A percentile compares a stretch with the other conserved stretches of the same genome.
Evolutionary conservation across 768 basidiomycete species (phyloP).

Genomic region (Suillus discolor): DNA sequence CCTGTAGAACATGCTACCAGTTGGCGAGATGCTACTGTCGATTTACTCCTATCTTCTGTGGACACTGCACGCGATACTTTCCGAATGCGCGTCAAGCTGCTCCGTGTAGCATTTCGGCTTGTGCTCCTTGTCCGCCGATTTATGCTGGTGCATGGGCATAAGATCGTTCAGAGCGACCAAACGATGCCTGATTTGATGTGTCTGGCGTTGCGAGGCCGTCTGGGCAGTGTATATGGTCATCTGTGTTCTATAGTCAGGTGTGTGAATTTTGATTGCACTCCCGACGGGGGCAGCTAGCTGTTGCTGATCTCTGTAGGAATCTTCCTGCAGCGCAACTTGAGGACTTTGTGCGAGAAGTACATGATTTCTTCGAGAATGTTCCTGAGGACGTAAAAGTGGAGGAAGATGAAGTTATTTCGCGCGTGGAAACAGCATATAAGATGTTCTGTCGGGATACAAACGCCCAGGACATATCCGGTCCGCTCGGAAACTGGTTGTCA

Average conservation of each 20-base stretch:
- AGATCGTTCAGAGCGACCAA: slow-evolving; percentile 33
- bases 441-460: slow-evolving; percentile 23
- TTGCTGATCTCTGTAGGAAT: slow-evolving; percentile 38
- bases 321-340: slow-evolving; percentile 37
- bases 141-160: slow-evolving; percentile 46
- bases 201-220: slow-evolving; percentile 45
- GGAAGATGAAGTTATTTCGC: slow-evolving; percentile 37
- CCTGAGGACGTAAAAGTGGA: slow-evolving; percentile 32
- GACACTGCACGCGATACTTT: slow-evolving; percentile 42
- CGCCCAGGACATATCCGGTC: slow-evolving; percentile 22
- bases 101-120: slow-evolving; percentile 53
- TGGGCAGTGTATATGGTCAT: slow-evolving; percentile 45
- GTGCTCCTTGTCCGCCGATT: slow-evolving; percentile 46
- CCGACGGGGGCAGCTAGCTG: slow-evolving; percentile 18
- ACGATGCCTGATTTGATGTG: slow-evolving; percentile 44
- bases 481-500: slow-evolving; percentile 51
- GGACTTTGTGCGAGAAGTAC: slow-evolving; percentile 43
- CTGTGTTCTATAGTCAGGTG: slow-evolving; percentile 54
- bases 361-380: slow-evolving; percentile 39
- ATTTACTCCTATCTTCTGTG: slow-evolving; percentile 36
- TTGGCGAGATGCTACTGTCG: slow-evolving; percentile 30
- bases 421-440: slow-evolving; percentile 19
- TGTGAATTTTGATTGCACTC: slow-evolving; percentile 16
- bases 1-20: slow-evolving; percentile 19
- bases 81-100: slow-evolving; percentile 27